Conservation (phyloP, 2,329 filamentous ascomycete species). For the Sporothrix schenckii region DNA sequence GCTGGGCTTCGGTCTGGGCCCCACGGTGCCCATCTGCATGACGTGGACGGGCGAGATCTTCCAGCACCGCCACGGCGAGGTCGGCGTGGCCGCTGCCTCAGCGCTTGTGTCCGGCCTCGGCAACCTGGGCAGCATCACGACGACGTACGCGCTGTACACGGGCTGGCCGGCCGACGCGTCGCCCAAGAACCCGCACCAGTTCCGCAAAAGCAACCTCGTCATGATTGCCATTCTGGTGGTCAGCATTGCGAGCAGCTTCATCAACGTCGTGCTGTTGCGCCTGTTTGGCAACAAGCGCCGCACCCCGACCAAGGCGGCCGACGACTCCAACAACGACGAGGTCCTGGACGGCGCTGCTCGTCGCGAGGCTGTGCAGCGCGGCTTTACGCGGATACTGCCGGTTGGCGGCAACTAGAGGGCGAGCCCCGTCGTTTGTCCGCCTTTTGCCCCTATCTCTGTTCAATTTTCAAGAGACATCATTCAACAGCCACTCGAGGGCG, state of each 20-base stretch:
- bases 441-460: background rate
- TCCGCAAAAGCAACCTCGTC: conserved; percentile 79
- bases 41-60: conserved; percentile 91
- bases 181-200: conserved; percentile 66
- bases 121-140: conserved; percentile 82
- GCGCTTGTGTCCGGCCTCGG: conserved; percentile 85
- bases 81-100: conserved; percentile 83
- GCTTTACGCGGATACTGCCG: conserved; percentile 52
- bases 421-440: background rate
- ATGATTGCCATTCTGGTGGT: conserved; percentile 84
- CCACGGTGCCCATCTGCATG: conserved; percentile 92
- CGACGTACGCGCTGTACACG: conserved; percentile 85
- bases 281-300: conserved; percentile 58
- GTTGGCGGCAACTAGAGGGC: conserved; percentile 36
- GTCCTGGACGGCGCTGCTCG: conserved; percentile 64
- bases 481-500: background rate
- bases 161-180: conserved; percentile 78
- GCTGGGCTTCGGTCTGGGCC: conserved; percentile 86
- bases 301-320: conserved; percentile 45
- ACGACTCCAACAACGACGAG: conserved; percentile 47
- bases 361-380: conserved; percentile 60
- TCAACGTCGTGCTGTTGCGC: conserved; percentile 69
- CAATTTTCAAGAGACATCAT: background rate
- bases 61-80: conserved; percentile 84
- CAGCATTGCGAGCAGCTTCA: conserved; percentile 82